Conservation (phyloP, 139 green algal species). For the Chlorella sp. region DNA sequence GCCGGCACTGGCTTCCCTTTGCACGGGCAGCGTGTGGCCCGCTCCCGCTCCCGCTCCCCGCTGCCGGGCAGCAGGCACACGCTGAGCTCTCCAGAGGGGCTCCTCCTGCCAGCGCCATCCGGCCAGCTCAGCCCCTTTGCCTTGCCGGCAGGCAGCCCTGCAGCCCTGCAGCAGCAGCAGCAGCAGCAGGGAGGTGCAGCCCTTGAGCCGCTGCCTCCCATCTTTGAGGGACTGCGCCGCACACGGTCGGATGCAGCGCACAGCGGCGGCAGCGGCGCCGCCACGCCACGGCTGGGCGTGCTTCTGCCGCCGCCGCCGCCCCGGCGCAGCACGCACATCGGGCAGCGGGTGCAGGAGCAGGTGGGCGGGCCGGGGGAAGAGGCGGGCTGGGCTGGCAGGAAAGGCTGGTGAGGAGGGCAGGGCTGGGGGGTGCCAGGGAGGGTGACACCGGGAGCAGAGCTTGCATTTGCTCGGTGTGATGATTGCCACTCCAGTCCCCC, state of each 20-base stretch:
- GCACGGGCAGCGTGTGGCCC: neutral
- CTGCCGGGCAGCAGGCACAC: constrained; percentile 14
- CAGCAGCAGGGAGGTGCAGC: neutral
- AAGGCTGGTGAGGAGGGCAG: neutral
- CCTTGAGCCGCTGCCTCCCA: neutral
- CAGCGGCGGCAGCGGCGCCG: neutral
- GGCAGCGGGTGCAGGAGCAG: constrained; percentile 37
- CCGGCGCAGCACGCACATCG: constrained; percentile 26
- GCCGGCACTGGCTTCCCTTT: neutral
- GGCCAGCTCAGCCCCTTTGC: neutral
- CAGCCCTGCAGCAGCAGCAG: neutral
- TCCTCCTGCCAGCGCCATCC: neutral
- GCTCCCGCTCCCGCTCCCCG: constrained; percentile 14
- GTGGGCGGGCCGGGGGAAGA: neutral
- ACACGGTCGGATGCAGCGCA: neutral
- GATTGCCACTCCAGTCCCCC: too few species aligned
- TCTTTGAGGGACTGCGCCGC: neutral
- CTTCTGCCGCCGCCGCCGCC: constrained; percentile 5
- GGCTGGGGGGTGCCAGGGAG: neutral
- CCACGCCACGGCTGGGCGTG: neutral
- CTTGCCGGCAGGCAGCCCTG: neutral
- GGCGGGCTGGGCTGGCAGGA: neutral
- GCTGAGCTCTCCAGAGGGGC: neutral
- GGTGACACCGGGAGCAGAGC: neutral
- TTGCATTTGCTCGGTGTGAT: too few species aligned